Evolutionary conservation across 257 asterid genomes (phyloP).

Genomic region (Eustoma russellianum): DNA sequence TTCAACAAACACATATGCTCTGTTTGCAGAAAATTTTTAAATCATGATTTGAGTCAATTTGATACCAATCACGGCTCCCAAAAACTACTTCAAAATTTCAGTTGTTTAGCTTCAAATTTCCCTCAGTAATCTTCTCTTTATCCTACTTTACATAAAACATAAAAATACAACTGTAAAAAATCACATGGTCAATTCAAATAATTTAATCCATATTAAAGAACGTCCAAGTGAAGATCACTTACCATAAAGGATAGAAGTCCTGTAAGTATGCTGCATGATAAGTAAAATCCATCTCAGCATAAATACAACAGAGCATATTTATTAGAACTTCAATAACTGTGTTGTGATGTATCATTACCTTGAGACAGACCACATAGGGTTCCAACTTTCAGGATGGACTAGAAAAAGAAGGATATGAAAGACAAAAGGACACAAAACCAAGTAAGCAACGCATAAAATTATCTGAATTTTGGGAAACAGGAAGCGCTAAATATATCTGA

Average conservation of each 20-base stretch:
- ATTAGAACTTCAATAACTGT: not conserved
- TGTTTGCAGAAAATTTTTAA: too few species aligned
- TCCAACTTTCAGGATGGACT: slow-evolving; percentile 54
- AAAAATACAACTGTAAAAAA: not conserved
- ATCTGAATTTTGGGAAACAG: not conserved
- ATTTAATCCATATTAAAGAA: not conserved
- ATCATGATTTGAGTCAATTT: too few species aligned
- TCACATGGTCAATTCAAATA: not conserved
- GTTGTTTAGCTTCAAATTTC: too few species aligned
- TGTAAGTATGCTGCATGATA: slow-evolving; percentile 72
- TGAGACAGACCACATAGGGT: slow-evolving; percentile 52
- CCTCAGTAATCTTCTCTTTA: too few species aligned
- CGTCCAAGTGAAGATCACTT: slow-evolving; percentile 18
- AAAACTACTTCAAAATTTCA: too few species aligned
- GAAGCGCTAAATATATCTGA: not conserved
- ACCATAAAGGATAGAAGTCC: slow-evolving; percentile 99
- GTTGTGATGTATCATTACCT: slow-evolving; percentile 17
- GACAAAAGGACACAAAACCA: not conserved
- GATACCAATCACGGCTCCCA: too few species aligned
- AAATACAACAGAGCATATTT: slow-evolving; percentile 9
- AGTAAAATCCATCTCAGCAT: slow-evolving; percentile 25
- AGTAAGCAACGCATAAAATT: not conserved
- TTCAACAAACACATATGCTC: too few species aligned
- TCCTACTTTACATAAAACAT: not conserved
- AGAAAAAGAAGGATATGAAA: slow-evolving; percentile 6